A percentile compares a stretch with the other conserved stretches of the same genome.
These are phyloP conservation scores for Vinca minor DNA, from an alignment of 257 asterid species.

Conservation along the genomic window DNA sequence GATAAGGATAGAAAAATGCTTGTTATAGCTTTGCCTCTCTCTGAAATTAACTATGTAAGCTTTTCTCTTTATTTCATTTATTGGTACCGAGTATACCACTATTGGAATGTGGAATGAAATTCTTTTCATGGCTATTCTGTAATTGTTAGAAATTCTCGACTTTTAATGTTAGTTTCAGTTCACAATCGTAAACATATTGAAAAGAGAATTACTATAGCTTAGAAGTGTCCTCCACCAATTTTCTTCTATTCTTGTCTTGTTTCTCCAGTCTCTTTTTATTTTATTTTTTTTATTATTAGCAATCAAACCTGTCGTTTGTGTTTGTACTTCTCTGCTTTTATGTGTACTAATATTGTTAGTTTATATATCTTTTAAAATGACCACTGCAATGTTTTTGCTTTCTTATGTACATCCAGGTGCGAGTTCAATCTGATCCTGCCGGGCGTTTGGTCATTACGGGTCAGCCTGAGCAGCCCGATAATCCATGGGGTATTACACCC, in stretches of 20 bases:
- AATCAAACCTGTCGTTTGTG: background rate
- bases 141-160: background rate
- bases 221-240: background rate
- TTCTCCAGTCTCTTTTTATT: background rate
- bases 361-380: background rate
- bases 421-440: conserved; percentile 92
- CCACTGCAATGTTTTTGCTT: no score
- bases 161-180: background rate
- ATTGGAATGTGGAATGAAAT: background rate
- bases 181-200: background rate
- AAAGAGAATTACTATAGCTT: background rate
- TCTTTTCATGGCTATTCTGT: background rate
- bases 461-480: conserved; percentile 78
- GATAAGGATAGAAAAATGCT: background rate
- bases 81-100: background rate
- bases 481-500: conserved; percentile 88
- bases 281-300: background rate
- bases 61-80: background rate
- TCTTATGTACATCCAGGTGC: conserved; percentile 72
- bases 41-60: background rate
- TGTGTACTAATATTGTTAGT: background rate
- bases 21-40: background rate
- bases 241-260: background rate
- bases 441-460: conserved; percentile 91
- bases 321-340: background rate